Evolutionary conservation across 208 protist genomes (phyloP), one percentile per base, ranked within the genome.

Genomic region (Trypanosoma cruzi): DNA sequence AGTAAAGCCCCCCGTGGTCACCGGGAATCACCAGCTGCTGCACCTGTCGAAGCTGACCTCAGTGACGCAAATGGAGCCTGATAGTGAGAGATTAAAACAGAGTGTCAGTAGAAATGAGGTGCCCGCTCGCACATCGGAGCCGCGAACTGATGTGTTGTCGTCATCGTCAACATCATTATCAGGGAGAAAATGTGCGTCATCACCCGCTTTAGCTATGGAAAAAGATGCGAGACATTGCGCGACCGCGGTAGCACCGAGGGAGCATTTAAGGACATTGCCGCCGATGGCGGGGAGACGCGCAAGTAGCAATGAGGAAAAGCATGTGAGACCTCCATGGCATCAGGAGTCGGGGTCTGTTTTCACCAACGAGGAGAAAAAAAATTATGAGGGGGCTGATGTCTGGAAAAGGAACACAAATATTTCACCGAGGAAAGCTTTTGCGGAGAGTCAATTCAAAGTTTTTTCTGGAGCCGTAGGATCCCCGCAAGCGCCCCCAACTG

Each of bases 41-140:
- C 72, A 77, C 52, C 58, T 67, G 0, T 71, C 72, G 6, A 77
- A 71, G 49, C 40, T 77, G 16, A 77, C 72, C 18, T 64, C 62
- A 14, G 72, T 77, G 37, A 44, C 53, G 31, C 36, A 61, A n/a
- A 20, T 77, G 16, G 58, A 64, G 28, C 59, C 64, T 22, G 62
- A 73, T 24, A 3, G 26, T 7, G 18, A 8, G 10, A 56, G 1
- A 3, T 2, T 13, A 3, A 49, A 71, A 46, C 8, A 52, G 28
- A 13, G 55, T 31, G 72, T 28, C 3, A 14, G 67, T 53, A 63
- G 61, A 28, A n/a, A n/a, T n/a, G n/a, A n/a, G n/a, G n/a, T n/a
- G n/a, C n/a, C n/a, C n/a, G n/a, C n/a, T n/a, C n/a, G n/a, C n/a
- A n/a, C n/a, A n/a, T n/a, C n/a, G n/a, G n/a, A n/a, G n/a, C n/a